Percentiles rank a stretch among this genome's conserved stretches.
These are phyloP conservation scores for Dryas drummondii DNA, from an alignment of 306 rosid genomes.

Conservation along the genomic window DNA sequence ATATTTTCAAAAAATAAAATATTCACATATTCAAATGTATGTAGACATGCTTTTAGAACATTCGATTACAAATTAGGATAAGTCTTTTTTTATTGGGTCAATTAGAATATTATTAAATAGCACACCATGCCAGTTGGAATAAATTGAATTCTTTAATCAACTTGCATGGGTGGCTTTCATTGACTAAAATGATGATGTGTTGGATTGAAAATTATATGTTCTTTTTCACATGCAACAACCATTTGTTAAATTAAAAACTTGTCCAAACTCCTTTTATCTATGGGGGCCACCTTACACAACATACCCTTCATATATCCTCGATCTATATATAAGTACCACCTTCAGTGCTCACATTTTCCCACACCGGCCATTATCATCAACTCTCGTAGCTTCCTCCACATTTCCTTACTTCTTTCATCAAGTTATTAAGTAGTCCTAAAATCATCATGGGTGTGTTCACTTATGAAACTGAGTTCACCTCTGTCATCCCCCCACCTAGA, in stretches of 20 bases:
- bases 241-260: background rate
- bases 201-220: background rate
- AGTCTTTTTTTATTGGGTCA: background rate
- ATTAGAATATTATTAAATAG: background rate
- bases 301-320: background rate
- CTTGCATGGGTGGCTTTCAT: background rate
- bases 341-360: background rate
- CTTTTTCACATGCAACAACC: background rate
- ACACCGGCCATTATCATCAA: background rate
- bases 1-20: too few relatives aligned
- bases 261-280: too few relatives aligned
- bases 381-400: background rate
- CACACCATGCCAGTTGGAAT: background rate
- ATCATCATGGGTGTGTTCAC: slow-evolving; percentile 11
- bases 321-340: slow-evolving; percentile 9
- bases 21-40: too few relatives aligned
- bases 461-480: slow-evolving; percentile 11
- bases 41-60: background rate
- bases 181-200: background rate
- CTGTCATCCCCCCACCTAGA: slow-evolving; percentile 23
- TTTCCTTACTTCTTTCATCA: background rate
- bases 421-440: background rate
- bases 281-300: background rate
- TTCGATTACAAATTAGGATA: too few relatives aligned
- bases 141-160: background rate